Base-by-base conservation (phyloP, 2,329 filamentous ascomycete genomes). In the Septoria linicola region DNA sequence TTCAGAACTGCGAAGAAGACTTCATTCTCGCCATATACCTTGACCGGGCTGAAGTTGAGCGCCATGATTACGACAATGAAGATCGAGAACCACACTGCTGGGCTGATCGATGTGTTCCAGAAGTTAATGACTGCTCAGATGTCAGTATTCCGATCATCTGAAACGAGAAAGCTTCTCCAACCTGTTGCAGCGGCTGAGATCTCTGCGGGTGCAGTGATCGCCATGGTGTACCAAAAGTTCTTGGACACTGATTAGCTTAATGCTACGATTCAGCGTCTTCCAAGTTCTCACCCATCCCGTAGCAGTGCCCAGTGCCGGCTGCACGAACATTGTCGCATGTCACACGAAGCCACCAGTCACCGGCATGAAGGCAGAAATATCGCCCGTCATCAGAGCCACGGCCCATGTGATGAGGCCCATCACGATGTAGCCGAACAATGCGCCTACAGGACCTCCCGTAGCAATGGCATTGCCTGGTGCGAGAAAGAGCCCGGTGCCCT, bases 281-380 rank as follows among this genome's bases (percentile, higher is more conserved):
- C n/a, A 31, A 6, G 8, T 42, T 8, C 40, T 6, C 25, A 42
- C 40, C 66, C 70, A 73, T n/a, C 71, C 71, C 54, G 50, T 55
- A 1, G 60, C 61, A 14, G 53, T 56, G 2, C 54, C 53, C 1
- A 73, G 58, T 1, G 71, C 68, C 8, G 67, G 68, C 36, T 73
- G 70, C 13, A 68, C 64, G 49, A 71, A 72, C 32, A 65, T 54
- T 37, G 67, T 67, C 2, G 65, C 61, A 41, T 71, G 67, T 14
- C 69, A 66, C 23, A 72, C 62, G 23, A 73, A 60, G 7, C 65
- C 68, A 13, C 72, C 72, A 8, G 62, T 69, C 3, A 72, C 62
- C 8, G 72, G 72, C 17, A 67, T 64, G 19, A 72, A 54, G 1
- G 70, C 59, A 0, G 65, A 63, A 50, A 73, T 67, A 49, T 73